Conservation (phyloP, 768 basidiomycete species). For the Phanerodontia chrysosporium region DNA sequence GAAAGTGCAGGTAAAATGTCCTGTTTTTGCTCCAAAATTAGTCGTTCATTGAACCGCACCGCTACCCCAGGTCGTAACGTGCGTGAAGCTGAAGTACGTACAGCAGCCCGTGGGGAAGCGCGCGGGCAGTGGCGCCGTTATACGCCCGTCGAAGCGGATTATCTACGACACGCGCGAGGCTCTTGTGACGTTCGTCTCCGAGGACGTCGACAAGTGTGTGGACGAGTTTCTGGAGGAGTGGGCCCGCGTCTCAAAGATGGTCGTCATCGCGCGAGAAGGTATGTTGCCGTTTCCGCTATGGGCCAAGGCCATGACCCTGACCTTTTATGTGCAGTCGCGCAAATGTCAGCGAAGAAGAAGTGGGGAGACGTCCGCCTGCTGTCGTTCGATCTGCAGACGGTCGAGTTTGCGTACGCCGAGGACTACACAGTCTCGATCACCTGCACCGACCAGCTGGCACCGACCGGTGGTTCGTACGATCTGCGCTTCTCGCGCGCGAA, state of each 20-base stretch:
- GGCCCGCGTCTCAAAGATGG: slow-evolving; percentile 90
- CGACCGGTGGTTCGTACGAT: slow-evolving; percentile 65
- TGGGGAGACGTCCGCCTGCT: slow-evolving; percentile 79
- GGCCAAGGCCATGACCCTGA: background rate
- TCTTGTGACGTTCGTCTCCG: slow-evolving; percentile 83
- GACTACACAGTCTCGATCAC: slow-evolving; percentile 77
- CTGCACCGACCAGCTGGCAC: slow-evolving; percentile 71
- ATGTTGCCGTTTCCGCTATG: slow-evolving; percentile 14
- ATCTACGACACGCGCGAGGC: slow-evolving; percentile 88
- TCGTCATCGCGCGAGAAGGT: slow-evolving; percentile 90
- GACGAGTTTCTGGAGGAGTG: slow-evolving; percentile 90
- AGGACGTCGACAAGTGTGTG: slow-evolving; percentile 83
- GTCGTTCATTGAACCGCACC: background rate
- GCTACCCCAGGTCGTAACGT: slow-evolving; percentile 68
- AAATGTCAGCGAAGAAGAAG: slow-evolving; percentile 68
- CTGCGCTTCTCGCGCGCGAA: slow-evolving; percentile 61
- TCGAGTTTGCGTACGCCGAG: slow-evolving; percentile 79
- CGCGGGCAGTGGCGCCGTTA: slow-evolving; percentile 53
- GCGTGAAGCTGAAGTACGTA: slow-evolving; percentile 87
- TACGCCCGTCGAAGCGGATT: slow-evolving; percentile 82
- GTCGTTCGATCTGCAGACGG: slow-evolving; percentile 88
- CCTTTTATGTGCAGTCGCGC: slow-evolving; percentile 53
- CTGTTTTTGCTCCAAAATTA: background rate
- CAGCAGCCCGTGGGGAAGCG: slow-evolving; percentile 78
- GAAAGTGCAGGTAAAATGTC: slow-evolving; percentile 45